These are phyloP conservation scores for Lophiostoma macrostomum DNA, from an alignment of 495 filamentous ascomycete species.

Conservation along the genomic window DNA sequence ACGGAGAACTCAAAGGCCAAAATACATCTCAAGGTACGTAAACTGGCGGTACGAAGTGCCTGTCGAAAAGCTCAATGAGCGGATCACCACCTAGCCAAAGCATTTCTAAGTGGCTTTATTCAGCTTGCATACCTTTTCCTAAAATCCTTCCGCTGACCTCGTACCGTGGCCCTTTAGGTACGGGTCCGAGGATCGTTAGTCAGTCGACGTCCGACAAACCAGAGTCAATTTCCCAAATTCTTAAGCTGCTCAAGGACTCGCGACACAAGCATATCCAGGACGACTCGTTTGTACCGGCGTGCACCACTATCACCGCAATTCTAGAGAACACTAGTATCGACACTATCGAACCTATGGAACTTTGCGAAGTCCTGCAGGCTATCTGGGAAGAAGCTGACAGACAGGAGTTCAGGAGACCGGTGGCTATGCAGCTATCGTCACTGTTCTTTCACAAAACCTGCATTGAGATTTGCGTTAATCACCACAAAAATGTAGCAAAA, in stretches of 20 bases:
- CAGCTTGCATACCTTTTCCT: too few relatives aligned
- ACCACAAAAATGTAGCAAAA: neutral
- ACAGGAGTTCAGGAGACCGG: constrained; percentile 40
- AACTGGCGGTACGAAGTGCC: too few relatives aligned
- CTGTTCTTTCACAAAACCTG: constrained; percentile 35
- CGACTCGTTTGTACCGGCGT: constrained; percentile 9
- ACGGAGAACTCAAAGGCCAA: neutral
- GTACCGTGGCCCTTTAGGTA: too few relatives aligned
- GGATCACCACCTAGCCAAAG: too few relatives aligned
- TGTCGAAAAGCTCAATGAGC: too few relatives aligned
- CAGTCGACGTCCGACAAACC: too few relatives aligned
- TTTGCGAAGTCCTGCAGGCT: constrained; percentile 29
- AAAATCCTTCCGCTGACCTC: too few relatives aligned
- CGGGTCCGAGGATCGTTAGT: too few relatives aligned
- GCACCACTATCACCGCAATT: constrained; percentile 1
- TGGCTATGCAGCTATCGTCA: constrained; percentile 28
- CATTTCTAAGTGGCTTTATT: too few relatives aligned
- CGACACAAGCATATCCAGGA: constrained; percentile 13
- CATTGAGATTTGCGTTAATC: constrained; percentile 6
- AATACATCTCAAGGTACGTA: neutral
- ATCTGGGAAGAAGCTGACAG: constrained; percentile 43
- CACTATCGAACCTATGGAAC: neutral
- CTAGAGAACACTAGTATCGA: constrained; percentile 3
- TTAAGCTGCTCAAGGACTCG: neutral
- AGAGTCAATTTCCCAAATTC: constrained; percentile 5